Evolutionary conservation across 2,329 filamentous ascomycete species (phyloP), one percentile per base, ranked within the genome.

Genomic region (Cytospora schulzeri): DNA sequence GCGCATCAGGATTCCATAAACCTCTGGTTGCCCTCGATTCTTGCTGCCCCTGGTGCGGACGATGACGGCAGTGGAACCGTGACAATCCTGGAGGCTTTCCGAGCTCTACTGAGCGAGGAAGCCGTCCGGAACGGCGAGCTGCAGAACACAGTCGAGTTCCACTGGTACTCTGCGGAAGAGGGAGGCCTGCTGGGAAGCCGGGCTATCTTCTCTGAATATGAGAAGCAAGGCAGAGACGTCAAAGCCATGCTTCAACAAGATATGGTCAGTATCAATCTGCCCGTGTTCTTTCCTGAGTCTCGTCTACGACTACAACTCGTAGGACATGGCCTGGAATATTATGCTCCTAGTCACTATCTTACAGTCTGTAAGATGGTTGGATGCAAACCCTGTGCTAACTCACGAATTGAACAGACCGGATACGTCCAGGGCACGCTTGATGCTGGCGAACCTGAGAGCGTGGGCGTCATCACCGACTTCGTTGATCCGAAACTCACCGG

Each of bases 1-100:
- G 90, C 91, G 1, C 91, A 93, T 71, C 90, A 92, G 70, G 91
- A 94, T 74, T 91, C 88, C 70, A 89, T 94, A 76, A 94, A 94
- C 72, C 80, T 91, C 38, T 89, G 89, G 72, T 78, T 92, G 9
- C 89, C 90, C 1, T 86, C 87, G 1, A 79, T 90, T 45, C 82
- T 92, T 33, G 85, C 88, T 29, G 89, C 91, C 0, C 91, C 91
- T 0, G 91, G 91, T 58, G 91, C 76, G 51, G 91, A 93, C 70
- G 91, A 93, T 70, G 90, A 93, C 72, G 90, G 90, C 60, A 89
- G 87, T 68, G 89, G 89, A 55, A 91, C 89, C 0, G 88, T 94
- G 24, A 94, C 91, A 2, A 93, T 92, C 61, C 83, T 95, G 1
- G 91, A 95, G 73, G 88, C 90, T 2, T 80, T 95, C 66, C 85